A percentile compares a stretch with the other conserved stretches of the same genome.
Evolutionary conservation across 768 basidiomycete species (phyloP).

Genomic region (Boletales sp.): DNA sequence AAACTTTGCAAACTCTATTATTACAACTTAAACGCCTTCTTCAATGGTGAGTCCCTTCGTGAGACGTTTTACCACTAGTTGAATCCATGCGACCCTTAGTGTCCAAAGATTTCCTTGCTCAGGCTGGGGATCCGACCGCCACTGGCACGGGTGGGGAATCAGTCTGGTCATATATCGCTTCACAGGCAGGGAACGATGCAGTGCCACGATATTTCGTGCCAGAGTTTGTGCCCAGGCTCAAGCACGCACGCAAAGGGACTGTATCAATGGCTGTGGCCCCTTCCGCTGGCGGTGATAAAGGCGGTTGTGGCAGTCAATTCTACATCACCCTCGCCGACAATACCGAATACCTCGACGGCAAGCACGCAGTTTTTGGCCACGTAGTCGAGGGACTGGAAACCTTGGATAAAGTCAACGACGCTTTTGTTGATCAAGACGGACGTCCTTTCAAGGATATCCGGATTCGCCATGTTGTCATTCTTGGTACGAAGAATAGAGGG

Average conservation of each 20-base stretch:
- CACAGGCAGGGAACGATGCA: slow-evolving; percentile 32
- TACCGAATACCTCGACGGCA: slow-evolving; percentile 94
- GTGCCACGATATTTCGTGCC: slow-evolving; percentile 85
- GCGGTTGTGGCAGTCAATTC: slow-evolving; percentile 94
- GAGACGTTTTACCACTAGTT: not conserved
- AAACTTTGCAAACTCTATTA: slow-evolving; percentile 98
- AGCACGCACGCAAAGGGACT: slow-evolving; percentile 82
- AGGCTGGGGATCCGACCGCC: slow-evolving; percentile 94
- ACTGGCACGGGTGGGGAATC: slow-evolving; percentile 93
- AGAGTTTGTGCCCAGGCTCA: slow-evolving; percentile 74
- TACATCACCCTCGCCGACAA: slow-evolving; percentile 90
- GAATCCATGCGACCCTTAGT: slow-evolving; percentile 44
- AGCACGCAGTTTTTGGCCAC: slow-evolving; percentile 92
- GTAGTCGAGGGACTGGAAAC: slow-evolving; percentile 94
- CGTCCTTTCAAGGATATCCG: slow-evolving; percentile 92
- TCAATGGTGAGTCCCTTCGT: slow-evolving; percentile 71
- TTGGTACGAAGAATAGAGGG: slow-evolving; percentile 50
- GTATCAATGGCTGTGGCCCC: slow-evolving; percentile 98
- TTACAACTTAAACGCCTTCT: slow-evolving; percentile 96
- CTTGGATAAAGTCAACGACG: slow-evolving; percentile 88
- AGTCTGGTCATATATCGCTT: slow-evolving; percentile 72
- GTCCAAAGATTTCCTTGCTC: slow-evolving; percentile 95
- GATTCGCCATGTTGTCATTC: slow-evolving; percentile 92
- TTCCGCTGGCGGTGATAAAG: slow-evolving; percentile 57
- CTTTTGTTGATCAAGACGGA: slow-evolving; percentile 83